Conservation (phyloP, 805 yeast genomes). For the Scheffersomyces coipomensis region DNA sequence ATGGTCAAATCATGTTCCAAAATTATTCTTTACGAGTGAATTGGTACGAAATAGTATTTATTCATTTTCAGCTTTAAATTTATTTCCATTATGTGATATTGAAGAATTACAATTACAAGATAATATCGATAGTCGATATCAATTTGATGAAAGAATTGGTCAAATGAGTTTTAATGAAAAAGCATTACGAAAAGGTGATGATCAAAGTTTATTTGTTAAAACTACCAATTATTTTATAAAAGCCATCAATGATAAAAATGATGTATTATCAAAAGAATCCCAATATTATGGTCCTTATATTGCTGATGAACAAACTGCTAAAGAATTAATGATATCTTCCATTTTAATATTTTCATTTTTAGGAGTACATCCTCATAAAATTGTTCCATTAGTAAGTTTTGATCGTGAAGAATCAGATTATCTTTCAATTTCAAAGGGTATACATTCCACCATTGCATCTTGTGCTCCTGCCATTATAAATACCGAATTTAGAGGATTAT, state of each 20-base stretch:
- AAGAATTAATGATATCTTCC: constrained; percentile 17
- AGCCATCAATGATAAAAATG: neutral
- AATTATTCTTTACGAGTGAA: constrained; percentile 18
- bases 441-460: constrained; percentile 5
- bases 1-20: constrained; percentile 28
- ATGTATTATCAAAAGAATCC: neutral
- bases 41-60: constrained; percentile 22
- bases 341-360: constrained; percentile 25
- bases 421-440: constrained; percentile 16
- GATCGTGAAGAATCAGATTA: constrained; percentile 18
- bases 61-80: constrained; percentile 22
- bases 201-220: constrained; percentile 1
- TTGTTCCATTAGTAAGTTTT: constrained; percentile 26
- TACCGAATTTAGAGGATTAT: too few species aligned
- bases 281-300: too few species aligned
- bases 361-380: constrained; percentile 28
- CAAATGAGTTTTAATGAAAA: too few species aligned
- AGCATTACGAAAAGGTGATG: too few species aligned
- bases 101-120: neutral
- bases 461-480: neutral
- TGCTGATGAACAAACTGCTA: constrained; percentile 1
- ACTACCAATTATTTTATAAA: constrained; percentile 7
- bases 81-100: constrained; percentile 21
- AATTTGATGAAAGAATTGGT: too few species aligned
- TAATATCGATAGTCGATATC: too few species aligned